Base-by-base conservation (phyloP, 371 early-diverging fungal genomes). In the Syncephalastrum racemosum region DNA sequence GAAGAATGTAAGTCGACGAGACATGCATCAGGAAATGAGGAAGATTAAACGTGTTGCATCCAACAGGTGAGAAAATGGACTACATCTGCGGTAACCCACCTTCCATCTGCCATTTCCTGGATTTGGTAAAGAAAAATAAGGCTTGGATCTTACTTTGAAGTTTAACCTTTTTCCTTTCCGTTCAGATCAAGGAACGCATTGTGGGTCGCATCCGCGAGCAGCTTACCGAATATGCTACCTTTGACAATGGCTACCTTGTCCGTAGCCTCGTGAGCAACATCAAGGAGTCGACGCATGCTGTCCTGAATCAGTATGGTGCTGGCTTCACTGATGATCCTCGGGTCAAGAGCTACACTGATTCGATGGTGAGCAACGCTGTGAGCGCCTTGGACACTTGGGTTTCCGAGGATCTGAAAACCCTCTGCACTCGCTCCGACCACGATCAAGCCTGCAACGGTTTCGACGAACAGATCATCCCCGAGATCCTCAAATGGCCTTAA, bases 41-140 rank as follows among this genome's bases (percentile, higher is more conserved):
- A 23, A 22, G 31, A 24, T 18, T 27, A 31, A 27, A 36, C 24
- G 36, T 54, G 24, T 31, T 46, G 20, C 10, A 19, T 18, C 22
- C 15, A 41, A 8, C 54, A 73, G 77, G 77, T 59, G 61, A 64
- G 25, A 75, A 74, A 31, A 80, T 80, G 83, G 79, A 86, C 53
- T 84, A 84, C 50, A 80, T 83, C 54, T 86, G 86, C 62, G 86
- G 86, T 19, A 86, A 86, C 63, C 86, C 86, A 14, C 86, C 86
- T 16, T 82, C 84, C 14, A 82, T 86, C 50, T 86, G 86, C 58
- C 79, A 86, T 64, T 80, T 76, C 53, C 68, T 86, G 66, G 53
- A 59, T 24, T 19, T 36, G 52, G 72, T 71, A 67, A 59, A 50
- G 41, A 19, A 31, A 5, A 31, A 8, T 12, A 31, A 1, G 36